Base-by-base conservation (phyloP, 768 basidiomycete species). In the Candolleomyces aberdarensis region DNA sequence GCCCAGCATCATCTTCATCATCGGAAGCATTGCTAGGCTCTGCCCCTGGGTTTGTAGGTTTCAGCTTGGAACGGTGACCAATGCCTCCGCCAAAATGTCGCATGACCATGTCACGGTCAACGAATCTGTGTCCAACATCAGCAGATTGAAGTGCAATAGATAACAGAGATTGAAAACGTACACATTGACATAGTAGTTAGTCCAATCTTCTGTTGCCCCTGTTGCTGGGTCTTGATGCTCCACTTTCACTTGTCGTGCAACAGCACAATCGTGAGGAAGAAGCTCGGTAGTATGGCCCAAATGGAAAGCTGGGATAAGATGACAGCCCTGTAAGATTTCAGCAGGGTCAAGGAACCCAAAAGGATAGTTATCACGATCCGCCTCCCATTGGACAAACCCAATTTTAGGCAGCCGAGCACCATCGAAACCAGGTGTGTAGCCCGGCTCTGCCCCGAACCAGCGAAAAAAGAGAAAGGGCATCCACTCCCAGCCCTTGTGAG, bases 391-490 rank as follows among this genome's bases (percentile, higher is more conserved):
- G 2, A 74, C 56, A 67, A 80, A 84, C 0, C 72, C 72, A 17
- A 85, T 47, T 4, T 71, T 66, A 17, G 74, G 78, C 0, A 82
- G 69, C 0, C 66, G 66, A 14, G 71, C 66, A 0, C 60, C 41
- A 1, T 64, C 61, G 58, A 72, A 73, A 0, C 79, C 75, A 31
- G 61, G 65, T 4, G 50, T 43, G 57, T 65, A 68, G 4, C 46
- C 57, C 0, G 61, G 63, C 31, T 80, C 74, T 0, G 58, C 50
- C 1, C 71, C 70, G 49, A 78, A 70, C 76, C 78, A 79, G 0
- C 68, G 66, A 0, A 83, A 76, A 67, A 76, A 82, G 1, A 83
- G 61, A n/a, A 83, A 74, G 1, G 78, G 70, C 65, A 82, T 48
- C 5, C 29, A 19, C 40, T 41, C 11, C 13, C 6, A 3, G 17